Evolutionary conservation across 1,284 basidiomycete genomes (phyloP), one percentile per base, ranked within the genome.

Genomic region (Gomphus bonarii): DNA sequence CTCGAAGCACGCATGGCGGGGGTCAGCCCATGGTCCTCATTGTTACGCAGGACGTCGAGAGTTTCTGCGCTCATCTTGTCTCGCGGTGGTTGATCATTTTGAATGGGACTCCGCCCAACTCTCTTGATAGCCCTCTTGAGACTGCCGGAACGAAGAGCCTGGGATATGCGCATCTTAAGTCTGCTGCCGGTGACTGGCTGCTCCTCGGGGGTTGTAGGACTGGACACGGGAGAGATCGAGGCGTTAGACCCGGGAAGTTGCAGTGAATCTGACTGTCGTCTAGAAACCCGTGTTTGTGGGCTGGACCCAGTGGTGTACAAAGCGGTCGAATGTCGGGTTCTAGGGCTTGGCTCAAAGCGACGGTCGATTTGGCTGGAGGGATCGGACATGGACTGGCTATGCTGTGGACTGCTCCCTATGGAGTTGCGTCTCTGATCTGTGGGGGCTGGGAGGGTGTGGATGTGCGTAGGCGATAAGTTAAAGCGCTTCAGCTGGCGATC

Each of bases 1-100:
- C 82, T 84, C 49, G 82, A 81, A 9, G 83, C 83, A 12, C 83
- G 73, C 62, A 79, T 72, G 25, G 76, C 76, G 25, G 72, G 67
- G 1, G 68, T 70, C 54, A 73, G 63, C 52, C 61, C 59, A n/a
- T 65, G 67, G 60, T 64, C 60, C 58, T 65, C 61, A 61, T 68
- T 58, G 10, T 9, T 2, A 28, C 36, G 35, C n/a, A 44, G 38
- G 14, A 53, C 36, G 33, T 53, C 42, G 12, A 58, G 49, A 3
- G 57, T 58, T 22, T 58, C 57, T 1, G 57, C 57, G 22, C 57
- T 58, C 25, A 42, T 53, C 30, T 50, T 50, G 5, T 22, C 40
- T 30, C 25, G 22, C 5, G 52, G 18, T 28, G 42, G 28, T 20
- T 55, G 43, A 12, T 6, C 33, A n/a, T 16, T 36, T 11, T 4